Evolutionary conservation across 768 basidiomycete species (phyloP).

Genomic region (Rhizopogon sp.): DNA sequence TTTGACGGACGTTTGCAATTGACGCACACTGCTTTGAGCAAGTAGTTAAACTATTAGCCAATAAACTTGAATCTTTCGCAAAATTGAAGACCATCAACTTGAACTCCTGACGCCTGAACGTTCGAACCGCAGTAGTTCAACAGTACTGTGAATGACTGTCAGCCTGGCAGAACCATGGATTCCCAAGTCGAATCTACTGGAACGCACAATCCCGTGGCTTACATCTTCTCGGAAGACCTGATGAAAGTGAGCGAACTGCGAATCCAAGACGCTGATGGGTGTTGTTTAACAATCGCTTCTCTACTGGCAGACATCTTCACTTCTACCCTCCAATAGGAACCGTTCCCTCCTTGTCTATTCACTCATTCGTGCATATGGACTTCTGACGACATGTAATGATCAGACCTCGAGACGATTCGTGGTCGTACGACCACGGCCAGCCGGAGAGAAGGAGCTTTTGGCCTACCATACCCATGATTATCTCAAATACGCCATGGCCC

Average conservation of each 20-base stretch:
- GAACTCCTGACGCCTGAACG: too few relatives aligned
- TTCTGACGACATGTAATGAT: slow-evolving; percentile 32
- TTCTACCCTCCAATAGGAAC: slow-evolving; percentile 65
- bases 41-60: too few relatives aligned
- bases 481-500: slow-evolving; percentile 51
- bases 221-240: slow-evolving; percentile 56
- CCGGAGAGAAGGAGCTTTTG: slow-evolving; percentile 51
- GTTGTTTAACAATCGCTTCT: background rate
- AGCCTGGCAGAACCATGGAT: background rate
- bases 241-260: slow-evolving; percentile 35
- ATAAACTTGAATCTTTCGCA: too few relatives aligned
- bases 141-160: background rate
- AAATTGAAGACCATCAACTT: too few relatives aligned
- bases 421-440: slow-evolving; percentile 49
- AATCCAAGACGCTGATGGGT: too few relatives aligned
- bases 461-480: slow-evolving; percentile 72
- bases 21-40: too few relatives aligned
- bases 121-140: background rate
- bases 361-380: slow-evolving; percentile 47
- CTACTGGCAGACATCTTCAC: slow-evolving; percentile 36
- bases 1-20: too few relatives aligned
- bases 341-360: slow-evolving; percentile 66
- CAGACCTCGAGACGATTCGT: slow-evolving; percentile 26
- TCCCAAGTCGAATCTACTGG: background rate
- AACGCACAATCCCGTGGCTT: slow-evolving; percentile 27